These are phyloP conservation scores for Globisporangium cederbergense DNA, from an alignment of 352 stramenopile species.

Conservation along the genomic window DNA sequence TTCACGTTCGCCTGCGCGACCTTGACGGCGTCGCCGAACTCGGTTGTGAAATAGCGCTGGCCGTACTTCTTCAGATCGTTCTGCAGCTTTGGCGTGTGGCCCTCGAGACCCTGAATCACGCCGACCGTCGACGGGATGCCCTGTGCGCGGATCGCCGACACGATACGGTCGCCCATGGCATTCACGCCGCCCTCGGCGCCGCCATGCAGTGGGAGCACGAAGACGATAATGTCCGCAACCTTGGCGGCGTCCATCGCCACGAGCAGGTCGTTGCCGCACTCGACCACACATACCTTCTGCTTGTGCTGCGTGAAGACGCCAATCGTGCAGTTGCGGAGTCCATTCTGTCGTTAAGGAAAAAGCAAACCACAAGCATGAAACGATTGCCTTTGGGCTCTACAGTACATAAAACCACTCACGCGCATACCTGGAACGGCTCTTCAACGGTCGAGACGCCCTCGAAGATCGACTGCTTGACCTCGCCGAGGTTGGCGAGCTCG, in stretches of 20 bases:
- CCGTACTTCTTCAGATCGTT: constrained; percentile 81
- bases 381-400: too few relatives aligned
- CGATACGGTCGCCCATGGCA: constrained; percentile 79
- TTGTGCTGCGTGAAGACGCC: constrained; percentile 82
- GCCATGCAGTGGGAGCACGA: constrained; percentile 69
- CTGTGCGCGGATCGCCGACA: constrained; percentile 92
- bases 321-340: constrained; percentile 60
- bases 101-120: constrained; percentile 82
- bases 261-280: constrained; percentile 81
- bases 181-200: constrained; percentile 87
- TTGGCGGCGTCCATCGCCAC: constrained; percentile 83
- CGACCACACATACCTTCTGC: constrained; percentile 84
- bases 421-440: constrained; percentile 31
- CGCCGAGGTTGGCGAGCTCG: constrained; percentile 49
- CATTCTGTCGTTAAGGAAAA: constrained; percentile 18
- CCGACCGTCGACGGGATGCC: constrained; percentile 88
- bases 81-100: constrained; percentile 62
- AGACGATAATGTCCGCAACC: constrained; percentile 82
- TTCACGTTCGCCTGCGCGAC: constrained; percentile 73
- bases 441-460: constrained; percentile 54
- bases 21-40: constrained; percentile 87
- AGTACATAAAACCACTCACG: too few relatives aligned
- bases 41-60: constrained; percentile 86
- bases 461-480: constrained; percentile 69
- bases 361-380: neutral